Evolutionary conservation across 2,329 filamentous ascomycete species (phyloP), one percentile per base, ranked within the genome.

Genomic region (Graphilbum sp.): DNA sequence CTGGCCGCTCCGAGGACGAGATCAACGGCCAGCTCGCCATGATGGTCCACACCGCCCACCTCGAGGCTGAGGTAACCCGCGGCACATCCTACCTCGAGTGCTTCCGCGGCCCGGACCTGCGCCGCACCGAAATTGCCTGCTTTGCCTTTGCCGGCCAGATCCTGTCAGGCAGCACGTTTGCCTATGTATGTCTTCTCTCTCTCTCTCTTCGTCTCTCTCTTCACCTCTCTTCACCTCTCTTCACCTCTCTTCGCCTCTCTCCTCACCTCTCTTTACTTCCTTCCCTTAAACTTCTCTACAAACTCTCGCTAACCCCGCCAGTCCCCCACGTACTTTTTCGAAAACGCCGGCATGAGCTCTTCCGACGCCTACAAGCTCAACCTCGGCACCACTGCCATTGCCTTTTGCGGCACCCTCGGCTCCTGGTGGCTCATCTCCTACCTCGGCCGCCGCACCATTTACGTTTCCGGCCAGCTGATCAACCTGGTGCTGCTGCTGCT

Each of bases 31-130:
- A 61, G 10, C 51, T 76, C 23, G 58, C 67, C 2, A 64, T 69
- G 47, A 74, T 77, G 48, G 55, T 66, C 21, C 64, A 74, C 46
- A 77, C 72, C 0, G 67, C 74, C 41, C 59, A 64, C 40, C 55
- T 73, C 3, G 71, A 75, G 51, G 57, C 64, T 41, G 62, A 67
- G 39, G 56, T 61, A 35, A 36, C 33, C 3, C 25, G n/a, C 21
- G 63, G 63, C 2, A 55, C 54, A 12, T 52, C 46, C 1, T 66
- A 66, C 42, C 45, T 47, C 39, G 64, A 69, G 44, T 63, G 59
- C 42, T 69, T 70, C 57, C 52, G 52, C 11, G 65, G 65, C 20
- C 57, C 57, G 15, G 60, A 69, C 47, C 53, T 57, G 2, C 58
- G 61, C 31, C 59, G 63, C 32, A 64, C 62, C 4, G 59, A 66